Evolutionary conservation across 2,329 filamentous ascomycete genomes (phyloP).

Genomic region (Gyromitra esculenta): DNA sequence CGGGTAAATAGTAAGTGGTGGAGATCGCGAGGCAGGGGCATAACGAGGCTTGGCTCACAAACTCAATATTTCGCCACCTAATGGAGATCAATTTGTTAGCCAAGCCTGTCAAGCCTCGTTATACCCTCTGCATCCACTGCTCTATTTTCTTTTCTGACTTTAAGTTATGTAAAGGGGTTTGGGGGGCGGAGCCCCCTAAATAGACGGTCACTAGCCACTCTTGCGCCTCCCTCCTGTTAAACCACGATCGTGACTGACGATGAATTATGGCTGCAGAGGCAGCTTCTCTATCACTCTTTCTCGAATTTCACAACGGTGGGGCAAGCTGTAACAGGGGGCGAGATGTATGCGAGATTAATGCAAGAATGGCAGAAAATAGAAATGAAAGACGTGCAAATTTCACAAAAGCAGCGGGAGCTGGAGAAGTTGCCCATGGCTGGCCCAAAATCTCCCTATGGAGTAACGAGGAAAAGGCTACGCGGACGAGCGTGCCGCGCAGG

Average conservation of each 20-base stretch:
- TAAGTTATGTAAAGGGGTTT: too few relatives aligned
- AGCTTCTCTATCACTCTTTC: constrained; percentile 14
- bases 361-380: constrained; percentile 37
- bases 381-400: constrained; percentile 29
- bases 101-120: too few relatives aligned
- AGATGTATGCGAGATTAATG: constrained; percentile 16
- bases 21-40: too few relatives aligned
- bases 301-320: constrained; percentile 35
- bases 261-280: constrained; percentile 19
- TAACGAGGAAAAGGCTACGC: constrained; percentile 25
- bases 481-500: constrained; percentile 39
- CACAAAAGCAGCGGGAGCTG: constrained; percentile 41
- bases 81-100: too few relatives aligned
- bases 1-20: too few relatives aligned
- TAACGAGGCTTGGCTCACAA: too few relatives aligned
- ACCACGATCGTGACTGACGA: not conserved
- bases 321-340: constrained; percentile 21
- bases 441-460: constrained; percentile 11
- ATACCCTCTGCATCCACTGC: too few relatives aligned
- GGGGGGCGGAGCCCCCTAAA: too few relatives aligned
- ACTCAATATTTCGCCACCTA: too few relatives aligned
- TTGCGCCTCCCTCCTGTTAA: too few relatives aligned
- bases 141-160: too few relatives aligned
- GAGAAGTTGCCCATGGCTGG: constrained; percentile 26
- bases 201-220: too few relatives aligned